These are phyloP conservation scores for Ogataea degrootiae DNA, from an alignment of 805 yeast species.

Conservation along the genomic window DNA sequence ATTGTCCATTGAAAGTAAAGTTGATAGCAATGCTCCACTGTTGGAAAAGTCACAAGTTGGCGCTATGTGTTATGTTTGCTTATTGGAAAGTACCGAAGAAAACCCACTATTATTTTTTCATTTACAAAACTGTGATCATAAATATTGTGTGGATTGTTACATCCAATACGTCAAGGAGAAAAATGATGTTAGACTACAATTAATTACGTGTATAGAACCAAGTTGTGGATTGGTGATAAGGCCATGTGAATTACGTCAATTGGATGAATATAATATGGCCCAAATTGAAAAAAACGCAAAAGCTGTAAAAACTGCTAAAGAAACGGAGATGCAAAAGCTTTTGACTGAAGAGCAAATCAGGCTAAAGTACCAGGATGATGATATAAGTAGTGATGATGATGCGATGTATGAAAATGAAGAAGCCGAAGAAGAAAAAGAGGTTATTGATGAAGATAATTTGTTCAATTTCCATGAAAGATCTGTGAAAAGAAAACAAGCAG, in stretches of 20 bases:
- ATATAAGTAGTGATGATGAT: constrained; percentile 8
- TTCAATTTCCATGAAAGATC: constrained; percentile 23
- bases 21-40: not conserved
- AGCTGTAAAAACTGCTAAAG: constrained; percentile 9
- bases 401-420: constrained; percentile 5
- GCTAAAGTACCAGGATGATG: constrained; percentile 16
- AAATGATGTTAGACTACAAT: constrained; percentile 34
- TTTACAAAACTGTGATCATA: constrained; percentile 61
- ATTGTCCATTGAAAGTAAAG: constrained; percentile 34
- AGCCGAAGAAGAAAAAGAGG: constrained; percentile 4
- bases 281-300: constrained; percentile 2
- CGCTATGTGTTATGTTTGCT: constrained; percentile 66
- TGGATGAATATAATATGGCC: constrained; percentile 20
- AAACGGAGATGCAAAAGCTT: constrained; percentile 2
- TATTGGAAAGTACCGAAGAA: constrained; percentile 42
- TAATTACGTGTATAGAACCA: constrained; percentile 66
- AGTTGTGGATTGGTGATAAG: constrained; percentile 43
- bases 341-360: constrained; percentile 19
- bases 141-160: constrained; percentile 68
- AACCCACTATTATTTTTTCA: constrained; percentile 37
- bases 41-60: constrained; percentile 19
- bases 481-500: constrained; percentile 18
- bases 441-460: constrained; percentile 8
- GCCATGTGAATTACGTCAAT: constrained; percentile 34
- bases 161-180: constrained; percentile 49